Evolutionary conservation across 2,329 filamentous ascomycete genomes (phyloP), one percentile per base, ranked within the genome.

Genomic region (Tetracladium maxilliforme): DNA sequence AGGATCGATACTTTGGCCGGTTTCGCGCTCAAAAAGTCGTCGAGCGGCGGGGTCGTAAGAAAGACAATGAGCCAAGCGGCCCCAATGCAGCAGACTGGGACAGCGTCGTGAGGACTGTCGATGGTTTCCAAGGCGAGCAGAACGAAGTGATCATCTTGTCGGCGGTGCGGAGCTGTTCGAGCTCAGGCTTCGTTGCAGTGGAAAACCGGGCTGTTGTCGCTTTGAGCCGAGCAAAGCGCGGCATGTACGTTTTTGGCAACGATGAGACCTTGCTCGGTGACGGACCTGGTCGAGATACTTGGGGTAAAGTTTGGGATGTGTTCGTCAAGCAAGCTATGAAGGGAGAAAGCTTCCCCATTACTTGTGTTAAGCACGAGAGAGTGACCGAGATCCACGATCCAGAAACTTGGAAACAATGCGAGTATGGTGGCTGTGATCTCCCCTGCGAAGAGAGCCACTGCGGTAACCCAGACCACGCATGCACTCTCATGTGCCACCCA

Each of bases 101-200:
- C 37, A 75, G 75, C 3, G 74, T 92, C 2, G 67, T 70, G 17
- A n/a, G n/a, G n/a, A 93, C 84, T 0, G 80, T 94, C 0, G 86
- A 93, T 40, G 81, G 78, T 0, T 93, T 87, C 40, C 84, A 93
- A 45, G 84, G 84, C 9, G 83, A 93, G 39, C 83, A 93, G 43
- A 93, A 92, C 33, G 78, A 86, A 14, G 58, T 93, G 7, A 61
- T 94, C 7, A 44, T 93, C 3, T 54, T 93, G 0, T 92, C 84
- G 0, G 54, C 92, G 0, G 83, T 90, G 4, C 67, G 86, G 21
- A 84, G 75, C 34, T 77, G 75, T 18, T 34, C 43, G 2, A 53
- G 56, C 2, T 73, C 84, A 16, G 86, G 86, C 0, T 94, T 93
- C 36, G 56, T 92, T 3, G 58, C 63, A 2, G 70, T 77, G 29